A percentile compares a stretch with the other conserved stretches of the same genome.
These are phyloP conservation scores for Rheum nobile DNA, from an alignment of 148 eudicot species.

Conservation along the genomic window DNA sequence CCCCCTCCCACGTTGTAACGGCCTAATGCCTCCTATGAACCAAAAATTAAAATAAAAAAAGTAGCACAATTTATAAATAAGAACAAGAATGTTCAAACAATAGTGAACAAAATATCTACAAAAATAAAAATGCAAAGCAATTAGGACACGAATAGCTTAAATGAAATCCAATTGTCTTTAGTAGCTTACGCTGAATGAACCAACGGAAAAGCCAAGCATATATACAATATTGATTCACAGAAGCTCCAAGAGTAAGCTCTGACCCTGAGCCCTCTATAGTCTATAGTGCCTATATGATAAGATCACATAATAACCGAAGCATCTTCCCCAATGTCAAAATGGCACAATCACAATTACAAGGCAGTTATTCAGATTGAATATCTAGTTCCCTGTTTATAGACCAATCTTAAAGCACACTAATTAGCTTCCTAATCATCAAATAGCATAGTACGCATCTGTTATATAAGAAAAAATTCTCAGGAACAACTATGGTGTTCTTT, in stretches of 20 bases:
- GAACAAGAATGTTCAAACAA: neutral
- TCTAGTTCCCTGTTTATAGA: neutral
- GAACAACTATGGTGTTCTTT: neutral
- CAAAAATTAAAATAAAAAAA: too few relatives aligned
- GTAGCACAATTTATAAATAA: neutral
- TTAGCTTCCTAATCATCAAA: neutral
- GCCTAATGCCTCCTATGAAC: too few relatives aligned
- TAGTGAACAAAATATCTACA: neutral
- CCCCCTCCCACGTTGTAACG: too few relatives aligned
- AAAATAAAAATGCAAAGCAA: neutral
- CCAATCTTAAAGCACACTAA: neutral
- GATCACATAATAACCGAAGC: neutral
- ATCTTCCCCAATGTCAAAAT: neutral
- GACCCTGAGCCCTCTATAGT: neutral
- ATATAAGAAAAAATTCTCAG: neutral
- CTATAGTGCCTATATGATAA: neutral
- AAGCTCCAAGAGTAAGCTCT: neutral
- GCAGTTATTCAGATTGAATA: neutral
- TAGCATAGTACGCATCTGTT: neutral
- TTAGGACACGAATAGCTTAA: neutral
- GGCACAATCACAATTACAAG: neutral
- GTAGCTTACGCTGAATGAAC: neutral
- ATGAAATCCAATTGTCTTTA: neutral
- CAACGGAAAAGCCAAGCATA: neutral
- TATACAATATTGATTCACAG: neutral